A percentile compares a stretch with the other conserved stretches of the same genome.
Evolutionary conservation across 2,329 filamentous ascomycete species (phyloP).

Genomic region (Stenocarpella maydis): DNA sequence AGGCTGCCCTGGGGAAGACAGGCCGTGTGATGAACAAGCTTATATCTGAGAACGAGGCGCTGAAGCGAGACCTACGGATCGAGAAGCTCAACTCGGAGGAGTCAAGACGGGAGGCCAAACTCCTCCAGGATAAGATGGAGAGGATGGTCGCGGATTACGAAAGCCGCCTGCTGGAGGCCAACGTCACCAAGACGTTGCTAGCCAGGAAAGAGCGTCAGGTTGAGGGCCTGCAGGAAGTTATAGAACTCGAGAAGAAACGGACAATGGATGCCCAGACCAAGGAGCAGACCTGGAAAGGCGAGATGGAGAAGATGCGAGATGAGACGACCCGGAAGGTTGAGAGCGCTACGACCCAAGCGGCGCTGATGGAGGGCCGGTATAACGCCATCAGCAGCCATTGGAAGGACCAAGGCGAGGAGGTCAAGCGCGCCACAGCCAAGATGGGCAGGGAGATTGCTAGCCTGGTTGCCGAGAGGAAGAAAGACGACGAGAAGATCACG

Average conservation of each 20-base stretch:
- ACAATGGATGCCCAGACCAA: constrained; percentile 66
- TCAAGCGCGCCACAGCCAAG: constrained; percentile 59
- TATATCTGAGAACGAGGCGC: constrained; percentile 80
- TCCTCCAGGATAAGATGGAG: constrained; percentile 77
- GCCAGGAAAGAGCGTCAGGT: constrained; percentile 79
- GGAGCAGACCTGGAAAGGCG: constrained; percentile 68
- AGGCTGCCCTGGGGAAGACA: constrained; percentile 76
- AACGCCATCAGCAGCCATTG: constrained; percentile 72
- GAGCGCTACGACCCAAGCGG: constrained; percentile 69
- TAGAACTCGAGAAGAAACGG: constrained; percentile 71
- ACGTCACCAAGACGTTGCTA: constrained; percentile 75
- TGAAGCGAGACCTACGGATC: constrained; percentile 76
- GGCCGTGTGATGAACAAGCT: constrained; percentile 82
- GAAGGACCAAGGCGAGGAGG: constrained; percentile 71
- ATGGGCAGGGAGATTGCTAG: constrained; percentile 62
- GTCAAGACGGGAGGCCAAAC: constrained; percentile 71
- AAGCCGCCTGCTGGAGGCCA: constrained; percentile 72
- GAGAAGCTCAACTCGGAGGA: constrained; percentile 74
- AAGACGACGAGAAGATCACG: constrained; percentile 69
- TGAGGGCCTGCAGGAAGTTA: constrained; percentile 69
- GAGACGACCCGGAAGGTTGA: constrained; percentile 71
- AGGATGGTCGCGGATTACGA: constrained; percentile 74
- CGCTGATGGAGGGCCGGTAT: constrained; percentile 75
- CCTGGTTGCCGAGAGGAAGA: constrained; percentile 62
- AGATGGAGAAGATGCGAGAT: constrained; percentile 68